Base-by-base conservation (phyloP, 352 stramenopile genomes). In the Pythium biforme region DNA sequence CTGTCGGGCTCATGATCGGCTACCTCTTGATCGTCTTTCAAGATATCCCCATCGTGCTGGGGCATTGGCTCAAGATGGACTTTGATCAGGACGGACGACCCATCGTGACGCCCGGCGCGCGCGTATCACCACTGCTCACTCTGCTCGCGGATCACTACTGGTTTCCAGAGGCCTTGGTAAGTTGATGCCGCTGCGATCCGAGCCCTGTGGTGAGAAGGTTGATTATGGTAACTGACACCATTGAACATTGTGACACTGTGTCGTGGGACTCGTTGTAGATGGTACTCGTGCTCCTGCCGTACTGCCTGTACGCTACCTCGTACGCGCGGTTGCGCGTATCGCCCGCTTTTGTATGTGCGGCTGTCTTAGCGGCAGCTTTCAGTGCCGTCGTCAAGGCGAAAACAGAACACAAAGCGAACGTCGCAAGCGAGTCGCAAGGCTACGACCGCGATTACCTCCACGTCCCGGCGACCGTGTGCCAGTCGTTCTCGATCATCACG, bases 21-120 rank as follows among this genome's bases (percentile, higher is more conserved):
- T 82, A 77, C 37, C 69, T 82, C n/a, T 40, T 56, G 20, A 73
- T 83, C 29, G 50, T 75, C 14, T 83, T 83, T 47, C 66, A 79
- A 40, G 73, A 84, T 23, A 48, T 77, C 8, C 75, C 73, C 0
- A 67, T 82, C 5, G 29, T 86, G 1, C 48, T 84, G 46, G 69
- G 57, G 0, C 75, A 76, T 31, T 69, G 57, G 45, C 33, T 86
- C 3, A 61, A 69, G 22, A 59, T 84, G 19, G 70, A 74, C 15
- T 71, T 81, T 33, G 71, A 77, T 25, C 31, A 59, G 2, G 37
- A 70, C 12, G 71, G 68, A 8, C 37, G 55, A 15, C 56, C 62
- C 6, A 64, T 70, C 25, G 54, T 72, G 46, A 47, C 41, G 17
- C 58, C 66, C 15, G 54, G 37, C 3, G 63, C 27, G 26, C 66